Evolutionary conservation across 2,329 filamentous ascomycete genomes (phyloP).

Genomic region (Clonostachys sp.): DNA sequence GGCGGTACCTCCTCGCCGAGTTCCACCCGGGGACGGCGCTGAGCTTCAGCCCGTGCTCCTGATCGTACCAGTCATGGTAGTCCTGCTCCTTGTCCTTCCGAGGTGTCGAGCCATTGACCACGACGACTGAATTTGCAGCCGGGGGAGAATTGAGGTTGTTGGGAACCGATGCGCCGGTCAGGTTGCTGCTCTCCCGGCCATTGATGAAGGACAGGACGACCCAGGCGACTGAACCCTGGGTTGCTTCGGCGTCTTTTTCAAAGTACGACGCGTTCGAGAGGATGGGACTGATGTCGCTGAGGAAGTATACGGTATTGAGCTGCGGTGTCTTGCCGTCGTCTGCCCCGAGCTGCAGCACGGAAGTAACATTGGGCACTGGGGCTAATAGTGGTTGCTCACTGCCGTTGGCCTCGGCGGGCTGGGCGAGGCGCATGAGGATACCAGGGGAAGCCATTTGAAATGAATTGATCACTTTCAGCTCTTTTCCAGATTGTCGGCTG

Average conservation of each 20-base stretch:
- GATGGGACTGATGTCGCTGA: conserved; percentile 7
- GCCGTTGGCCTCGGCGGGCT: neutral
- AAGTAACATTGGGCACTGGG: neutral
- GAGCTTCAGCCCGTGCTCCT: conserved; percentile 6
- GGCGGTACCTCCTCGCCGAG: conserved; percentile 3
- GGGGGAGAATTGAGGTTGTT: conserved; percentile 1
- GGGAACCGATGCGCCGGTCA: neutral
- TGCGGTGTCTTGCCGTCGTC: conserved; percentile 1
- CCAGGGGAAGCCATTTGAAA: conserved; percentile 1
- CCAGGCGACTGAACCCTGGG: conserved; percentile 2
- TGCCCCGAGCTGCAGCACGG: neutral
- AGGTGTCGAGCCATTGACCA: conserved; percentile 7
- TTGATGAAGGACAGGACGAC: conserved; percentile 6
- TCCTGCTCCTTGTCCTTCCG: conserved; percentile 5
- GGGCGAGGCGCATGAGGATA: conserved; percentile 5
- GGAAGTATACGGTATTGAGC: conserved; percentile 4
- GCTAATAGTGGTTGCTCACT: neutral
- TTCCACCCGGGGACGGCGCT: conserved; percentile 7
- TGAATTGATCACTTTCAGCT: too few relatives aligned
- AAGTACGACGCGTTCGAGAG: neutral
- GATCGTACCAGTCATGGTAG: conserved; percentile 8
- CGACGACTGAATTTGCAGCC: conserved; percentile 1
- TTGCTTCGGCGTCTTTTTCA: conserved; percentile 2
- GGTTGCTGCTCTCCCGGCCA: conserved; percentile 2
- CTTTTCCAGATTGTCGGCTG: too few relatives aligned